Conservation (phyloP, 1,284 basidiomycete genomes). For the Albatrellus sp. region DNA sequence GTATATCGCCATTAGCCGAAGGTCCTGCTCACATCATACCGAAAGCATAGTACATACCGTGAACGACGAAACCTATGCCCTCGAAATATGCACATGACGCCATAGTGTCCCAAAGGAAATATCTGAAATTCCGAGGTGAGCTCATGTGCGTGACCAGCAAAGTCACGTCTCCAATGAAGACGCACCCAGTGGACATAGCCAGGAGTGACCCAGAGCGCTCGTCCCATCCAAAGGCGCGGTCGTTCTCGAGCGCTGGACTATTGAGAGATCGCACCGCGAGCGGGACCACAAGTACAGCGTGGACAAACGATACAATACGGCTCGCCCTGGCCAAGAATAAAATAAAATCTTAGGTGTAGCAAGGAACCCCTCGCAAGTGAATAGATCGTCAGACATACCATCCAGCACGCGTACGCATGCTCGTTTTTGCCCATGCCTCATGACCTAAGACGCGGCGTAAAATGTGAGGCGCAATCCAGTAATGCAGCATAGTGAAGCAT, state of each 20-base stretch:
- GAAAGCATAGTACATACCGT: constrained; percentile 30
- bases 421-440: constrained; percentile 27
- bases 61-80: constrained; percentile 50
- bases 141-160: background rate
- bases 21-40: background rate
- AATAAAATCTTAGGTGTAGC: background rate
- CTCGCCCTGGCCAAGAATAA: constrained; percentile 19
- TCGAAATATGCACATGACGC: constrained; percentile 43
- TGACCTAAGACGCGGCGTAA: constrained; percentile 23
- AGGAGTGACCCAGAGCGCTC: constrained; percentile 30
- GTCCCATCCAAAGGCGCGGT: constrained; percentile 49
- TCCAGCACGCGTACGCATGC: constrained; percentile 32
- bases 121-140: constrained; percentile 18
- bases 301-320: constrained; percentile 44
- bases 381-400: constrained; percentile 22
- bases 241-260: constrained; percentile 26
- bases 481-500: constrained; percentile 35
- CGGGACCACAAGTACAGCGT: constrained; percentile 39
- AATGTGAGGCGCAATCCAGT: constrained; percentile 35
- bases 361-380: too few species aligned
- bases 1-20: constrained; percentile 3
- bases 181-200: constrained; percentile 43
- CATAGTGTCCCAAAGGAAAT: constrained; percentile 54
- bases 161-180: constrained; percentile 4
- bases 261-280: constrained; percentile 29